Conservation (phyloP, 306 rosid genomes). For the Hylodesmum podocarpum region DNA sequence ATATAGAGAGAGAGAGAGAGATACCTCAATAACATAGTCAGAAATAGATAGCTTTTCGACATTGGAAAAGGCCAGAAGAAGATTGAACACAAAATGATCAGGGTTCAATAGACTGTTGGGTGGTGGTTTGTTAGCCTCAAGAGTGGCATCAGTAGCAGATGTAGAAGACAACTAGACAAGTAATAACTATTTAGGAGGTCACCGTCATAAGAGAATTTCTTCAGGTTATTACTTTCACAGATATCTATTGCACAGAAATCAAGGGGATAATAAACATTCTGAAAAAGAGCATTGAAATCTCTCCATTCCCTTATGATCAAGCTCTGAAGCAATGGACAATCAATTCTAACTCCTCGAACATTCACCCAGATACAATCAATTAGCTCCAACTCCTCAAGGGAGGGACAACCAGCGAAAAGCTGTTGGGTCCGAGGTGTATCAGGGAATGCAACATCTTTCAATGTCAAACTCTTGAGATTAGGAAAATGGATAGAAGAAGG, state of each 20-base stretch:
- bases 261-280: neutral
- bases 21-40: neutral
- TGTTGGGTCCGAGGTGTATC: neutral
- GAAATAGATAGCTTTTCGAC: slow-evolving; percentile 16
- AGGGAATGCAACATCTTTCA: neutral
- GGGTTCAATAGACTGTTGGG: neutral
- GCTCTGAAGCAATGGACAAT: neutral
- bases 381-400: neutral
- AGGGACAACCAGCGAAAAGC: neutral
- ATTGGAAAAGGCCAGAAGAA: neutral
- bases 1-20: too few relatives aligned
- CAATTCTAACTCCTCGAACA: neutral
- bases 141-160: neutral
- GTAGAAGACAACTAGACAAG: neutral
- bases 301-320: slow-evolving; percentile 20
- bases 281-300: neutral
- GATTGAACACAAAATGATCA: neutral
- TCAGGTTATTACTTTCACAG: neutral
- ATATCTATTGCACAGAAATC: neutral
- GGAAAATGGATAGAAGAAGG: neutral
- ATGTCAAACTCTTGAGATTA: neutral
- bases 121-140: neutral
- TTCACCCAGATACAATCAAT: slow-evolving; percentile 6
- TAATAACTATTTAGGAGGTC: slow-evolving; percentile 10
- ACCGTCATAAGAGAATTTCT: slow-evolving; percentile 13